Evolutionary conservation across 306 rosid species (phyloP).

Genomic region (Trifolium dubium): DNA sequence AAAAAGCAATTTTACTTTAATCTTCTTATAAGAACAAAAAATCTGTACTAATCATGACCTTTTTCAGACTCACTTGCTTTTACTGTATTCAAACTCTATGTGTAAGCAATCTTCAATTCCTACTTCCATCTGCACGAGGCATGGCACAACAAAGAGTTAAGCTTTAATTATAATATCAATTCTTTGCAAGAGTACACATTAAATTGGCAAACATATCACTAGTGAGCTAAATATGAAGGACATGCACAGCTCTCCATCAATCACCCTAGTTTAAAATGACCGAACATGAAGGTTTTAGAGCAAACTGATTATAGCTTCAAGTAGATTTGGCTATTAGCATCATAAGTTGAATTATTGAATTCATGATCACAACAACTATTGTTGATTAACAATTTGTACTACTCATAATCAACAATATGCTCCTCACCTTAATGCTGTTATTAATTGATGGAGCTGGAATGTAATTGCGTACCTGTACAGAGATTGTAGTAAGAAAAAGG

Average conservation of each 20-base stretch:
- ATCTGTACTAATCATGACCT: neutral
- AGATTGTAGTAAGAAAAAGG: neutral
- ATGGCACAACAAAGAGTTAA: conserved; percentile 4
- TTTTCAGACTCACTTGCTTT: conserved; percentile 69
- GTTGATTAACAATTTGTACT: neutral
- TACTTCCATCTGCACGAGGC: conserved; percentile 83
- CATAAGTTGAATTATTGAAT: conserved; percentile 1
- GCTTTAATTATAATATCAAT: neutral
- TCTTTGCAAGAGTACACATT: neutral
- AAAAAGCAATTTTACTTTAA: conserved; percentile 13
- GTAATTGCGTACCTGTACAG: conserved; percentile 81
- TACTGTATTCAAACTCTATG: conserved; percentile 94
- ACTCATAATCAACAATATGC: neutral
- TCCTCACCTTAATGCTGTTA: conserved; percentile 94
- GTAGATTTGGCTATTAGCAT: neutral
- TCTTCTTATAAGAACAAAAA: neutral
- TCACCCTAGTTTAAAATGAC: neutral
- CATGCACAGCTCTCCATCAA: neutral
- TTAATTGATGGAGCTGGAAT: conserved; percentile 78
- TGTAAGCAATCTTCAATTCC: conserved; percentile 98
- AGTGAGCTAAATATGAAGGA: neutral
- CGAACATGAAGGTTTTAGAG: neutral
- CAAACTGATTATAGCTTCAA: no score
- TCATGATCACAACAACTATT: neutral
- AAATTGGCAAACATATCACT: neutral